Base-by-base conservation (phyloP, 176 grass and related monocot genomes). In the Puccinellia tenuiflora region DNA sequence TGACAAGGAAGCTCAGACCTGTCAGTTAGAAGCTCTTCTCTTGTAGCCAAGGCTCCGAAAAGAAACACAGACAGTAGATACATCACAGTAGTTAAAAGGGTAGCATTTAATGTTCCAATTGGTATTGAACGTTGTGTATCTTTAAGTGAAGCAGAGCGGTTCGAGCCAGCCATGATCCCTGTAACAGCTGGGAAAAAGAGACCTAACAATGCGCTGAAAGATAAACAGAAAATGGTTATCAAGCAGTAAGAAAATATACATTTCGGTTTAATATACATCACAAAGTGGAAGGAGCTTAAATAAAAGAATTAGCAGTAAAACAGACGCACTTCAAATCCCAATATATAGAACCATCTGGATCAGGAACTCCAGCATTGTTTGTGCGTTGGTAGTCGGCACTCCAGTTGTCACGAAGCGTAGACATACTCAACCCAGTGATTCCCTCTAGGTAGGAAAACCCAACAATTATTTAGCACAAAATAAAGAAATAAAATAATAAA, bases 161-260 rank as follows among this genome's bases (percentile, higher is more conserved):
- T 98, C 40, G 96, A 98, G 56, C 96, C 96, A 77, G 92, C 92
- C 96, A 98, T 98, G 76, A 98, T 98, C 65, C 96, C 96, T 8
- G 96, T 98, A 65, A 98, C 96, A 51, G 92, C 96, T 68, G 96
- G 96, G 83, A 95, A 98, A 46, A 90, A 93, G 76, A 98, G 88
- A 76, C 96, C 96, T 73, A 98, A 84, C 81, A 98, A 85, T 73
- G 96, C 80, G 73, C 96, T 98, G 68, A 55, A 81, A 88, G 16
- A 53, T 52, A 22, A 78, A 55, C 7, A 53, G 9, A 65, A 65
- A 70, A 71, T 1, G 1, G 14, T 85, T 15, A 77, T 40, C 57
- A 35, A 61, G 40, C 7, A 51, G 57, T 31, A 1, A 75, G 50
- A 0, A 56, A 14, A 43, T 11, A 35, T 46, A 18, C 11, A 71